Conservation (phyloP, 176 grass and related monocot genomes). For the Tillandsia fasciculata region DNA sequence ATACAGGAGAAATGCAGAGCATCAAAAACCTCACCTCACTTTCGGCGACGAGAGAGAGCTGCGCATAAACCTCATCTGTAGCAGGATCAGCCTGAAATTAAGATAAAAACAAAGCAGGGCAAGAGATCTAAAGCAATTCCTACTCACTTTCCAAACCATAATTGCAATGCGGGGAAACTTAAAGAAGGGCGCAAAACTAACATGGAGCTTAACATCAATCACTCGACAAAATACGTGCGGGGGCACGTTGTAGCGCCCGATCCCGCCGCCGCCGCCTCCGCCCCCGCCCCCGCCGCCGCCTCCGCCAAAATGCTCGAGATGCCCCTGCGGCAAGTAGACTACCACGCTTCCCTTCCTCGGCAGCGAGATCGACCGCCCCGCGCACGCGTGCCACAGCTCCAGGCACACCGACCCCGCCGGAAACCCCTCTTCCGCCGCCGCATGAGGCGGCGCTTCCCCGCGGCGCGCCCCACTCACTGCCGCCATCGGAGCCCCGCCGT, state of each 20-base stretch:
- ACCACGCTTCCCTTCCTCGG: slow-evolving; percentile 69
- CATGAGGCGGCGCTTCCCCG: background rate
- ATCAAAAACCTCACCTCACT: slow-evolving; percentile 44
- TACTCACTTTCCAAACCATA: background rate
- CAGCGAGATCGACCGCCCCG: slow-evolving; percentile 45
- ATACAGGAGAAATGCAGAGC: background rate
- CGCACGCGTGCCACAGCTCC: slow-evolving; percentile 84
- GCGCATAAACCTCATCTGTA: slow-evolving; percentile 88
- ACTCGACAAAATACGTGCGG: slow-evolving; percentile 90
- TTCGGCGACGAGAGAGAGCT: slow-evolving; percentile 63
- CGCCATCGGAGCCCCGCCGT: background rate
- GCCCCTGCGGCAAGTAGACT: slow-evolving; percentile 96
- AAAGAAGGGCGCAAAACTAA: slow-evolving; percentile 28
- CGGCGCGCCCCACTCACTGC: background rate
- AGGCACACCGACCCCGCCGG: slow-evolving; percentile 31
- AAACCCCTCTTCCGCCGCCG: background rate
- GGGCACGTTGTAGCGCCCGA: slow-evolving; percentile 31
- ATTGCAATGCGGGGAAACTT: background rate
- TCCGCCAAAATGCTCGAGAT: slow-evolving; percentile 52
- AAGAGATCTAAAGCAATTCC: slow-evolving; percentile 2
- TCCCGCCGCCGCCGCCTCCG: background rate
- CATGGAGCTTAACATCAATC: slow-evolving; percentile 75
- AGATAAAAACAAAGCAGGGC: slow-evolving; percentile 10
- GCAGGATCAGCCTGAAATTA: slow-evolving; percentile 72
- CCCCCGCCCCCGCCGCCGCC: background rate